phyloP scores from a whole-genome alignment of 1,284 basidiomycete species.

The Cutaneotrichosporon cutaneum region DNA sequence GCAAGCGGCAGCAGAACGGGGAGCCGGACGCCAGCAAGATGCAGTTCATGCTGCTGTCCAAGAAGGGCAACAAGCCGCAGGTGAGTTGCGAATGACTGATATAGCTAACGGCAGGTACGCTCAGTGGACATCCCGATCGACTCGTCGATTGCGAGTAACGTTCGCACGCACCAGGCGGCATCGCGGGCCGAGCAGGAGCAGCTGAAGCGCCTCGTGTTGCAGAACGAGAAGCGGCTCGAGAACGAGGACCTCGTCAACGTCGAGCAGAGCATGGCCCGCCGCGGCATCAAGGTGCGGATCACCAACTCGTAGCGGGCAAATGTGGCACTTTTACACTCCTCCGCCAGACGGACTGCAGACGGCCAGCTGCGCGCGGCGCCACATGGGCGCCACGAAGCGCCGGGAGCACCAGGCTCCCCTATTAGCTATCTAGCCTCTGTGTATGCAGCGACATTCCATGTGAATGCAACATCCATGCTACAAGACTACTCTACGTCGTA shows the following conservation, averaged over 20 bases:
- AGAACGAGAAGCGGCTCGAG: conserved; percentile 55
- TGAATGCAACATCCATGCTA: neutral
- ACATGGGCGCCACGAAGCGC: neutral
- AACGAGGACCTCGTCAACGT: conserved; percentile 27
- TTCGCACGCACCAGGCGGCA: conserved; percentile 81
- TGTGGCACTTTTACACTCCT: neutral
- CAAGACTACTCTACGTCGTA: neutral
- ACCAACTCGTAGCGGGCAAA: conserved; percentile 20
- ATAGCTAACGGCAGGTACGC: conserved; percentile 60
- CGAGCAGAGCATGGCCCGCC: conserved; percentile 37
- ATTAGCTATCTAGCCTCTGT: neutral
- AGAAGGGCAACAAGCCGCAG: conserved; percentile 90
- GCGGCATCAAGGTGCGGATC: conserved; percentile 44
- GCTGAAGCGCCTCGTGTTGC: conserved; percentile 75
- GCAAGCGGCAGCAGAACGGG: conserved; percentile 54
- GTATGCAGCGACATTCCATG: neutral
- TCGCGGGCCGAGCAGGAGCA: conserved; percentile 94
- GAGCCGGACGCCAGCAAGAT: conserved; percentile 60
- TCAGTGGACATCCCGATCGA: conserved; percentile 81
- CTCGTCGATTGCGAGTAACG: conserved; percentile 83
- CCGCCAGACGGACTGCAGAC: conserved; percentile 1
- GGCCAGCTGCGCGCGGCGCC: neutral
- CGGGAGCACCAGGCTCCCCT: neutral
- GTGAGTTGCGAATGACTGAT: conserved; percentile 53
- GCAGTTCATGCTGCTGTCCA: conserved; percentile 91